Conservation (phyloP, 192 early-diverging fungal species). For the Paraglomus brasilianum region DNA sequence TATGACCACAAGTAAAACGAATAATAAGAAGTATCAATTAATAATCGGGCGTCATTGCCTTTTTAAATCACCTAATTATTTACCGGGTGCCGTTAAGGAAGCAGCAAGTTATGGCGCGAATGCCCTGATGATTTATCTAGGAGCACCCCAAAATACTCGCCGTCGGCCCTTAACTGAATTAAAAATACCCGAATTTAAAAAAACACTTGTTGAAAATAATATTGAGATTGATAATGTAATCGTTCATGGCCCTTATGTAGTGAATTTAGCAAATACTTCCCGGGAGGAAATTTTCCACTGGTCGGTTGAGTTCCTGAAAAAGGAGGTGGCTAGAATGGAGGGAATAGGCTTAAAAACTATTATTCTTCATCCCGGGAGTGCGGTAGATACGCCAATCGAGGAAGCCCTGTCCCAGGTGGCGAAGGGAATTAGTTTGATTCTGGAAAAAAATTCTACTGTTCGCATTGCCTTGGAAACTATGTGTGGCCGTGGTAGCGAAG, state of each 20-base stretch:
- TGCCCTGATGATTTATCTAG: slow-evolving; percentile 13
- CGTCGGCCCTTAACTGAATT: slow-evolving; percentile 15
- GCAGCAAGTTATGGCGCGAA: neutral
- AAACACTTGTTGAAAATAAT: neutral
- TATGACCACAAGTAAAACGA: slow-evolving; percentile 20
- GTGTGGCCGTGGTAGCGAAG: neutral
- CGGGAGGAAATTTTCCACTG: neutral
- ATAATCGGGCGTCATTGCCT: slow-evolving; percentile 17
- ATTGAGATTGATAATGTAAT: slow-evolving; percentile 12
- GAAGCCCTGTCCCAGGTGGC: neutral
- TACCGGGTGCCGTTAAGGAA: slow-evolving; percentile 16
- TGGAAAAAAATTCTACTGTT: slow-evolving; percentile 1
- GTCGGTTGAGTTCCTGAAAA: slow-evolving; percentile 11
- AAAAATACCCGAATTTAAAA: slow-evolving; percentile 21
- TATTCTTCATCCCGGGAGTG: slow-evolving; percentile 12
- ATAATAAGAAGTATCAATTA: slow-evolving; percentile 8
- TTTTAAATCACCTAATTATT: slow-evolving; percentile 2
- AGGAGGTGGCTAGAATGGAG: slow-evolving; percentile 3
- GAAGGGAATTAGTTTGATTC: slow-evolving; percentile 3
- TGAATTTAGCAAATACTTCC: neutral
- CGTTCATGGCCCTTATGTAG: slow-evolving; percentile 4
- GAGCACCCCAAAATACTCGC: slow-evolving; percentile 15
- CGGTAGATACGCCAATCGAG: neutral
- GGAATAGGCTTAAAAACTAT: slow-evolving; percentile 10
- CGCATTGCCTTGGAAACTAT: slow-evolving; percentile 25